Conservation (phyloP, 2,329 filamentous ascomycete species). For the Ophiostoma pallidulum region DNA sequence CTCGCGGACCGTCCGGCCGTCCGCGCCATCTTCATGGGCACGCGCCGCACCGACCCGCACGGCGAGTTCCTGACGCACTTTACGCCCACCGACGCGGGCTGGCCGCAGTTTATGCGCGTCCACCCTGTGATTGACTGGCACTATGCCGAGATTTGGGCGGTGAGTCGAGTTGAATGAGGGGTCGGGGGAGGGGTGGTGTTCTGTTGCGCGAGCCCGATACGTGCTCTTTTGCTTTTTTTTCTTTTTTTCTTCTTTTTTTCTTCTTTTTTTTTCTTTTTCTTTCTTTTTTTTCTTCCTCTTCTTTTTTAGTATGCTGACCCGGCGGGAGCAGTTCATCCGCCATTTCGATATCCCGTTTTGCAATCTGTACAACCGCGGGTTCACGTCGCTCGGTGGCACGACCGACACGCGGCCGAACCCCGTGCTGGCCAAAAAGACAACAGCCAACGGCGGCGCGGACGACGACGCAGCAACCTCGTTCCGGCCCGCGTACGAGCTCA, state of each 20-base stretch:
- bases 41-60: conserved; percentile 85
- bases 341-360: conserved; percentile 78
- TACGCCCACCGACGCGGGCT: conserved; percentile 76
- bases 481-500: conserved; percentile 65
- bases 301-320: not conserved
- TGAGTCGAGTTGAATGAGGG: conserved; percentile 46
- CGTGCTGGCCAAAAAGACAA: conserved; percentile 41
- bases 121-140: conserved; percentile 98
- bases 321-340: conserved; percentile 68
- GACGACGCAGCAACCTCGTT: conserved; percentile 33
- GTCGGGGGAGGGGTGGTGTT: too few species aligned
- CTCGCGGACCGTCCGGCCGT: conserved; percentile 55
- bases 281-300: not conserved
- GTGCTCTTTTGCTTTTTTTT: not conserved
- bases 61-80: conserved; percentile 71
- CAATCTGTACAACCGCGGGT: conserved; percentile 61
- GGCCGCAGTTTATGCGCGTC: conserved; percentile 86
- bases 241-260: not conserved
- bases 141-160: conserved; percentile 88
- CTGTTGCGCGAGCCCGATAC: too few species aligned
- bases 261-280: not conserved
- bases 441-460: conserved; percentile 19
- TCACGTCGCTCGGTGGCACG: conserved; percentile 73
- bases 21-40: conserved; percentile 77
- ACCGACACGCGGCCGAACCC: conserved; percentile 88